Conservation (phyloP, 345 rosid species). For the Pistacia vera region DNA sequence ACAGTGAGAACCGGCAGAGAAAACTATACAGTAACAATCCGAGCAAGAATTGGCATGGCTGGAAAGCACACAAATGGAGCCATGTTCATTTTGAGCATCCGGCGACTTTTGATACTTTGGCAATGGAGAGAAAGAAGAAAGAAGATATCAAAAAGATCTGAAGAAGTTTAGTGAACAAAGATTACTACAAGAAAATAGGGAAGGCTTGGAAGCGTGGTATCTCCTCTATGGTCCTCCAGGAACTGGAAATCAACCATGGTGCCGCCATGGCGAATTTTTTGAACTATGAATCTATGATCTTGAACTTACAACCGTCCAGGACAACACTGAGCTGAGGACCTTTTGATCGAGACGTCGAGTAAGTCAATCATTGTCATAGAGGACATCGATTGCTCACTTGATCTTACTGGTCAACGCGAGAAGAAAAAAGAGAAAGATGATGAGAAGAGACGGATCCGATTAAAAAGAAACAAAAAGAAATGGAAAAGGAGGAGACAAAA, state of each 20-base stretch:
- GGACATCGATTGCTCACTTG: conserved; percentile 47
- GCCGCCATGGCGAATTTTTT: conserved; percentile 67
- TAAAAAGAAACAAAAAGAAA: conserved; percentile 10
- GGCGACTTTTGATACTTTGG: conserved; percentile 53
- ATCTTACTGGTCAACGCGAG: conserved; percentile 39
- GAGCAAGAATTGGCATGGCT: conserved; percentile 10
- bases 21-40: conserved; percentile 30
- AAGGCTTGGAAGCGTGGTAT: no score
- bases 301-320: conserved; percentile 56
- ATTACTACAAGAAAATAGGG: conserved; percentile 35
- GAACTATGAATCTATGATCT: conserved; percentile 70
- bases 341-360: conserved; percentile 46
- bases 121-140: conserved; percentile 58
- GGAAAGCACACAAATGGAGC: conserved; percentile 15
- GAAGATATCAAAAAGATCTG: conserved; percentile 47
- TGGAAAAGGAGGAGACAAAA: background rate
- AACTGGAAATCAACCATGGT: conserved; percentile 47
- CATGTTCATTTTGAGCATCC: conserved; percentile 38
- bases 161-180: conserved; percentile 45
- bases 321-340: conserved; percentile 59
- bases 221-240: no score
- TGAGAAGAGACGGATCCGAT: conserved; percentile 7
- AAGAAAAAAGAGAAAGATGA: conserved; percentile 22
- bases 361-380: conserved; percentile 66
- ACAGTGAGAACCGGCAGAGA: conserved; percentile 20